A percentile compares a stretch with the other conserved stretches of the same genome.
Conservation (phyloP, 306 rosid genomes). For the Quercus alba region DNA sequence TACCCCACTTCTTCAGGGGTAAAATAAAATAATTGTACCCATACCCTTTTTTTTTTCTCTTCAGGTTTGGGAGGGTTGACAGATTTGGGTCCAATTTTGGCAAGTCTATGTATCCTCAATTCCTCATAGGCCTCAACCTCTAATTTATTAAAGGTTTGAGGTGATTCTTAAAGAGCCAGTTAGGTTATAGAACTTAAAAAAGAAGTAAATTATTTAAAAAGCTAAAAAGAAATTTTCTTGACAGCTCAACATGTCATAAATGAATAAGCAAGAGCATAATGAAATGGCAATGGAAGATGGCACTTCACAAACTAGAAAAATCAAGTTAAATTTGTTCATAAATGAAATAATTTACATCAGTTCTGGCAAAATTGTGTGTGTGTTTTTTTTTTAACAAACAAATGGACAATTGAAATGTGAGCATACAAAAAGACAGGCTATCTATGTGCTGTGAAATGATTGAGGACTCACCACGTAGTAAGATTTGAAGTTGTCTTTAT, state of each 20-base stretch:
- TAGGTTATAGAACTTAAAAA: neutral
- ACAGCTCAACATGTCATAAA: neutral
- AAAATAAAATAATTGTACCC: no score
- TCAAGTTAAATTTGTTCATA: neutral
- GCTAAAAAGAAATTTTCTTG: neutral
- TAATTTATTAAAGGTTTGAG: neutral
- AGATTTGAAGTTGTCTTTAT: conserved; percentile 59
- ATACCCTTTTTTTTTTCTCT: no score
- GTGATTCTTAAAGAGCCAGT: neutral
- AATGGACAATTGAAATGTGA: neutral
- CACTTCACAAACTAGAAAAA: neutral
- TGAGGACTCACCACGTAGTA: conserved; percentile 53
- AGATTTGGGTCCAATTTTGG: no score
- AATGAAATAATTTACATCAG: neutral
- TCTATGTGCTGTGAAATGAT: neutral
- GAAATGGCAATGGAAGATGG: neutral
- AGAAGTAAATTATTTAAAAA: neutral
- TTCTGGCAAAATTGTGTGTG: neutral
- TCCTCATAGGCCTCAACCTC: neutral
- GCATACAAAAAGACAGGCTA: neutral
- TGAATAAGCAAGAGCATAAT: neutral
- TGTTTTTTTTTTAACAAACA: neutral
- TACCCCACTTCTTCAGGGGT: no score
- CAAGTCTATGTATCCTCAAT: neutral
- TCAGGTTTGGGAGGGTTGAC: no score